Percentiles rank a stretch among this genome's conserved stretches.
These are phyloP conservation scores for Mucor circinelloides DNA, from an alignment of 371 early-diverging fungal genomes.

Conservation along the genomic window DNA sequence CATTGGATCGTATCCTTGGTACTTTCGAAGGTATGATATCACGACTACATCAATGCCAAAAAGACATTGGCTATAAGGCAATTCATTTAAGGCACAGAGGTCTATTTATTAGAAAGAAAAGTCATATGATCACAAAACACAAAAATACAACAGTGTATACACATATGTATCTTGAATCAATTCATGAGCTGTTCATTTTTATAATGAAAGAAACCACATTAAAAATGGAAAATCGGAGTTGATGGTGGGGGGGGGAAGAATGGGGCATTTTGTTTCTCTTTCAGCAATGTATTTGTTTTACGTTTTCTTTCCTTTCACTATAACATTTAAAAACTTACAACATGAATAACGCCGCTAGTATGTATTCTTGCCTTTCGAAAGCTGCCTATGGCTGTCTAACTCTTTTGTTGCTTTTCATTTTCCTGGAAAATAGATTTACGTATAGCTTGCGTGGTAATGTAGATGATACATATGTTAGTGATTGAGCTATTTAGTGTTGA, in stretches of 20 bases:
- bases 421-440: conserved; percentile 33
- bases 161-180: neutral
- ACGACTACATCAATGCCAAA: neutral
- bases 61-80: too few species aligned
- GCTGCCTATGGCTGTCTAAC: neutral
- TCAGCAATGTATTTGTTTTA: neutral
- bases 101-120: too few species aligned
- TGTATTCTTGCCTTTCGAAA: neutral
- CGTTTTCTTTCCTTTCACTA: neutral
- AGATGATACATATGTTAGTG: neutral
- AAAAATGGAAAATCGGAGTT: neutral
- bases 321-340: neutral
- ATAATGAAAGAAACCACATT: neutral
- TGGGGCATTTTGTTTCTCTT: neutral
- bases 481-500: neutral
- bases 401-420: neutral
- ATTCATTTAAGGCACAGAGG: too few species aligned
- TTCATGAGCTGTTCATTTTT: neutral
- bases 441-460: conserved; percentile 41
- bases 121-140: neutral
- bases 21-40: neutral
- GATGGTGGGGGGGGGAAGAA: neutral
- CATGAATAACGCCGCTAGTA: neutral
- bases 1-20: neutral
- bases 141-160: neutral